Evolutionary conservation across 164 flowering plant species (phyloP), one percentile per base, ranked within the genome.

Genomic region (Umbellularia californica): DNA sequence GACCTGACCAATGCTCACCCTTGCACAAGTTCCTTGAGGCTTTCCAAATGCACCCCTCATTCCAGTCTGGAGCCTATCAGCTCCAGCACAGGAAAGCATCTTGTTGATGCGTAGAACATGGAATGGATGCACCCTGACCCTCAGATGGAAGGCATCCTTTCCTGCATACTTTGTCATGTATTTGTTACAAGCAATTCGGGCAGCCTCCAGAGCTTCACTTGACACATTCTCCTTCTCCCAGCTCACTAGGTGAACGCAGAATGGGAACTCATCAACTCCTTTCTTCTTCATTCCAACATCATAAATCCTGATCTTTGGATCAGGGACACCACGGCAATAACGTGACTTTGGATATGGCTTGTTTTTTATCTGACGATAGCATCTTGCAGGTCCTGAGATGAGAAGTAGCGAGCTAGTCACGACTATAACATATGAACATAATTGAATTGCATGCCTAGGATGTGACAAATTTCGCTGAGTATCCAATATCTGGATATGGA

Each of bases 1-100:
- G 3, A 80, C 83, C 74, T 83, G 81, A 23, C 83, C 83, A 70
- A 80, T 83, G 74, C 73, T 74, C 47, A 80, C 83, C 25, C 84
- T 67, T 47, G 84, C 82, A 68, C 84, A 82, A 13, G 79, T 75
- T 9, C 82, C 84, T 67, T 72, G 82, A 19, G 85, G 85, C 77
- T 82, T 82, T 1, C 83, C 85, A 76, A 82, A 82, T 2, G 85
- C 83, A 58, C 85, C 85, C 63, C 85, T 62, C 85, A 82, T 82
- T 2, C 85, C 85, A 60, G 83, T 83, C 78, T 83, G 85, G 50
- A 80, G 85, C 74, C 85, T 77, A 78, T 82, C 85, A 71, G 81
- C 85, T 41, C 85, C 85, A 68, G 85, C 85, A 76, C 85, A 83
- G 1, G 85, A 83, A 74, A 80, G 85, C 83, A 83, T 80, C 81